Base-by-base conservation (phyloP, 495 filamentous ascomycete genomes). In the Penicillium crystallinum region DNA sequence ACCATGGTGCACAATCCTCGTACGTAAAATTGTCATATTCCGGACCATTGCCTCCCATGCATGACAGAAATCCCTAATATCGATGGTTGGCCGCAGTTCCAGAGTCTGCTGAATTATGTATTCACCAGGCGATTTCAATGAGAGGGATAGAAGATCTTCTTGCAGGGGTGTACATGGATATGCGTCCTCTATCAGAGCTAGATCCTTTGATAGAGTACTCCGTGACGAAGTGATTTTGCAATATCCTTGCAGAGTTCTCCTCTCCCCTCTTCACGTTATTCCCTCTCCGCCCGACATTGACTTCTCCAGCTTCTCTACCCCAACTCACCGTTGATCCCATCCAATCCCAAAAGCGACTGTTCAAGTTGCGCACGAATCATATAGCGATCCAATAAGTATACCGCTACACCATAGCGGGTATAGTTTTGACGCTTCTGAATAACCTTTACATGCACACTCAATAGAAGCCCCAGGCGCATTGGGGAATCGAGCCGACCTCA, bases 81-180 rank as follows among this genome's bases (percentile, higher is more conserved):
- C 48, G 15, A 48, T 55, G 6, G 52, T 23, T 0, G 59, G 23
- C 23, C 23, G 43, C 6, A 82, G 61, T 17, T 45, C 46, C 6
- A 70, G 65, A 10, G 65, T 56, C 19, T 66, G 69, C 44, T 74
- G 74, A 3, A 75, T 75, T 0, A 82, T 70, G 45, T 82, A 83
- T 35, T 75, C 76, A 12, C 63, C 61, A 12, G 72, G 64, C 49
- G 75, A 74, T 30, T 68, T 65, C 4, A 79, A 77, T 27, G 11
- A 81, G 59, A 1, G 74, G 74, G 64, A 82, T 72, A 27, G 23
- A 5, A 83, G 64, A 4, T 73, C 77, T 55, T 81, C 80, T 58
- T 85, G 81, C 14, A 82, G 56, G 7, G 80, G 77, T 0, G 79
- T 55, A 33, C 53, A 55, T 3, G 53, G 53, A 17, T 55, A 55